phyloP scores from a whole-genome alignment of 2,329 filamentous ascomycete species.

The Claviceps sp. region DNA sequence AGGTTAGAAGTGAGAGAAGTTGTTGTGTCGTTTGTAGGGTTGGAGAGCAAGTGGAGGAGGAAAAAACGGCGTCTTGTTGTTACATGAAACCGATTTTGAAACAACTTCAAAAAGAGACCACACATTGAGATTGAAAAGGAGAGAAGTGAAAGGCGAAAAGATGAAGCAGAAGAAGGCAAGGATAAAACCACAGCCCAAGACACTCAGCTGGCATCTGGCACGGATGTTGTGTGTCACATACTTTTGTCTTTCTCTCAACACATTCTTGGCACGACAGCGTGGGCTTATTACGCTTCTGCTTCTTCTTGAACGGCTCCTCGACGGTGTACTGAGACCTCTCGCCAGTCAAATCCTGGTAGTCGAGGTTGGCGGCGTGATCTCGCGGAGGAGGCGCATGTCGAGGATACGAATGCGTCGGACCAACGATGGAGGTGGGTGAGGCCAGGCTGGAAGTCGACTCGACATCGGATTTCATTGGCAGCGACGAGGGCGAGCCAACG shows the following conservation, averaged over 20 bases:
- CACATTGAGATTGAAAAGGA: not conserved
- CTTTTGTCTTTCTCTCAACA: constrained; percentile 72
- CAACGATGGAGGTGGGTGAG: constrained; percentile 1
- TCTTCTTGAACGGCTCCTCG: constrained; percentile 44
- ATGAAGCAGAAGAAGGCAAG: not conserved
- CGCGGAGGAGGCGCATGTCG: constrained; percentile 3
- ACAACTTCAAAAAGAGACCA: not conserved
- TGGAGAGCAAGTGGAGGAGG: not conserved
- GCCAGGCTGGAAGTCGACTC: constrained; percentile 4
- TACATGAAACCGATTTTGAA: not conserved
- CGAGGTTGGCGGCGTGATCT: constrained; percentile 6
- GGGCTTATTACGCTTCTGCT: constrained; percentile 75
- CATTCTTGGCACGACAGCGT: constrained; percentile 69
- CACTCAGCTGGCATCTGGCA: not conserved
- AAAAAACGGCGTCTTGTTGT: not conserved
- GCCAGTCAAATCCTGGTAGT: constrained; percentile 6
- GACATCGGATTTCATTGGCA: constrained; percentile 4
- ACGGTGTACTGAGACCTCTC: constrained; percentile 9
- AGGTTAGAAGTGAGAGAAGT: not conserved
- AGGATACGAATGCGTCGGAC: constrained; percentile 2
- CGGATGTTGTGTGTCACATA: constrained; percentile 20
- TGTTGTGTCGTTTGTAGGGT: not conserved
- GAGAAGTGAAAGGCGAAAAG: not conserved
- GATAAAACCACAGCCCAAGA: not conserved
- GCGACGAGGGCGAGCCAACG: not conserved